Evolutionary conservation across 2,329 filamentous ascomycete genomes (phyloP), one percentile per base, ranked within the genome.

Genomic region (Chalaropsis thielavioides): DNA sequence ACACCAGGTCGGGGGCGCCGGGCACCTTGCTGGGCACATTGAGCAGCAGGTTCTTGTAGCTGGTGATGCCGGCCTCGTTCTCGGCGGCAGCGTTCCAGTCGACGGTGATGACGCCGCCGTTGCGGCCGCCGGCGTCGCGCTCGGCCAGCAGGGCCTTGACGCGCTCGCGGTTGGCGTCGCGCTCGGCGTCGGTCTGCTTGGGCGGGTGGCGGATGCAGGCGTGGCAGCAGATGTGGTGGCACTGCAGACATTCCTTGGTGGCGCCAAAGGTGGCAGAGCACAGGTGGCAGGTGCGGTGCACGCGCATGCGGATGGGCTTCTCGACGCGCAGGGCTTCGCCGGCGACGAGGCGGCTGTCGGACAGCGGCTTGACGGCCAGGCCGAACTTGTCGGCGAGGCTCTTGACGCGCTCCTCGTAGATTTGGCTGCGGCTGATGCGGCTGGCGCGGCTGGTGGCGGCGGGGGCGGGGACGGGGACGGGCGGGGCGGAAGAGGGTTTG

Each of bases 211-310:
- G 84, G 35, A 84, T 83, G 73, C 92, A 96, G 71, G 88, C 85
- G 72, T 83, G 87, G 81, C 92, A 96, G 69, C 89, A 84, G 59
- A 79, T 78, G 75, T 96, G 92, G 70, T 88, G 81, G 77, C 92
- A 96, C 69, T 83, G 83, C 69, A 80, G 75, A 75, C 92, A 96
- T 67, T 87, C 79, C 75, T 87, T 90, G 70, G 86, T 83, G 22
- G 81, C 75, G 65, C 87, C 86, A 73, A 92, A 95, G 27, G 82
- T 82, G 15, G 86, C 83, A 66, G 85, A 82, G 77, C 92, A 96
- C 69, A 83, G 81, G 75, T 96, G 92, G 75, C 92, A 96, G 68
- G 82, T 86, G 69, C 86, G 83, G 73, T 89, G 87, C 63, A 91
- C 83, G 64, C 88, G 84, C 82, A 92, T 88, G 66, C 87, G 84